Evolutionary conservation across 2,329 filamentous ascomycete genomes (phyloP).

Genomic region (Sclerotiophoma versabilis): DNA sequence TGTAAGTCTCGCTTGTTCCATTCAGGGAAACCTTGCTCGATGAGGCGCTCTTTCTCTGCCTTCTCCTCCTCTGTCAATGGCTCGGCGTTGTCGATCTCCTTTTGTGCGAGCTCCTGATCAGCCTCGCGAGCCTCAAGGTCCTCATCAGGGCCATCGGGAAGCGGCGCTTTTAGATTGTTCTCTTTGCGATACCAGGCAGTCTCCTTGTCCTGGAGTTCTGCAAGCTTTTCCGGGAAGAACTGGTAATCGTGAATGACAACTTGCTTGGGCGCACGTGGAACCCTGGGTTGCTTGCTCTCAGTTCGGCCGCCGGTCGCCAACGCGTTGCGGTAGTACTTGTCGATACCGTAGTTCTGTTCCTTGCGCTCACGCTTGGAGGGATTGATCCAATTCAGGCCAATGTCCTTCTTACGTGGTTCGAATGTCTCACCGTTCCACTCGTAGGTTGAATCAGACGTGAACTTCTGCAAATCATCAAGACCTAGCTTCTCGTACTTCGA

Average conservation of each 20-base stretch:
- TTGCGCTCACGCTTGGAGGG: conserved; percentile 98
- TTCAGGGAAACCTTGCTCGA: conserved; percentile 83
- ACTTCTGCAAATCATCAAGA: conserved; percentile 96
- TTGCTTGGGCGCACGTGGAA: conserved; percentile 94
- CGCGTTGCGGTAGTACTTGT: conserved; percentile 96
- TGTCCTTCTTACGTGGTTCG: conserved; percentile 81
- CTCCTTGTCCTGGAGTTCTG: conserved; percentile 93
- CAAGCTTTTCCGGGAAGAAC: conserved; percentile 86
- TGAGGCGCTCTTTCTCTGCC: conserved; percentile 82
- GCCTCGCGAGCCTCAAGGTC: conserved; percentile 84
- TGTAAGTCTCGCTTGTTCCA: conserved; percentile 99
- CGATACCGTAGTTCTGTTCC: conserved; percentile 97
- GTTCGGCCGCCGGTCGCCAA: conserved; percentile 81
- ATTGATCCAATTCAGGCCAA: conserved; percentile 96
- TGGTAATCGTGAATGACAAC: conserved; percentile 94
- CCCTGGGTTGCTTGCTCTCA: conserved; percentile 89
- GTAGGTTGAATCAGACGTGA: conserved; percentile 95
- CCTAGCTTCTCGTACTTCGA: conserved; percentile 96
- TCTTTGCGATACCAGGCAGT: conserved; percentile 96
- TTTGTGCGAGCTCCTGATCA: conserved; percentile 84
- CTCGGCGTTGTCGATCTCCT: conserved; percentile 90
- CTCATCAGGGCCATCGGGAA: conserved; percentile 89
- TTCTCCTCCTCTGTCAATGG: conserved; percentile 89
- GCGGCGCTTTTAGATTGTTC: conserved; percentile 90
- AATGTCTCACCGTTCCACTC: conserved; percentile 99